phyloP scores from a whole-genome alignment of 1,139 yeast species.

The Yamadazyma epiphylla region DNA sequence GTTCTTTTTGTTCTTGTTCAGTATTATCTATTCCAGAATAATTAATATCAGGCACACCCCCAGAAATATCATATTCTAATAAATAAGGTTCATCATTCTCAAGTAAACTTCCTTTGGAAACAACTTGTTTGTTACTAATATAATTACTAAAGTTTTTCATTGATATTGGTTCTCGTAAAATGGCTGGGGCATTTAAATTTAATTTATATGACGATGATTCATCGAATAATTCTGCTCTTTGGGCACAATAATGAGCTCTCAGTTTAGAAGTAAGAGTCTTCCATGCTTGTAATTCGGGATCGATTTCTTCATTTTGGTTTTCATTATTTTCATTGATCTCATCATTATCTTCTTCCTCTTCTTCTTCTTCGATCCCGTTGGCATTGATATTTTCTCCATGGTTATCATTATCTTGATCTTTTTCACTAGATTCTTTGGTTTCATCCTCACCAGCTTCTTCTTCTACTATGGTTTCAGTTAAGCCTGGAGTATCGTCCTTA shows the following conservation, averaged over 20 bases:
- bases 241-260: conserved; percentile 70
- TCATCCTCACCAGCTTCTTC: conserved; percentile 6
- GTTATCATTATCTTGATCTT: conserved; percentile 8
- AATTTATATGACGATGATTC: conserved; percentile 42
- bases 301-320: conserved; percentile 53
- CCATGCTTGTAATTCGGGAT: conserved; percentile 77
- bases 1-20: conserved; percentile 47
- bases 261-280: conserved; percentile 74
- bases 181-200: conserved; percentile 66
- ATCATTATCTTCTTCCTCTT: conserved; percentile 22
- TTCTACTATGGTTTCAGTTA: conserved; percentile 9
- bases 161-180: conserved; percentile 55
- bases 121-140: conserved; percentile 39
- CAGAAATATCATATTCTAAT: conserved; percentile 78
- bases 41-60: conserved; percentile 70
- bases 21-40: conserved; percentile 50
- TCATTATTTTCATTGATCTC: conserved; percentile 20
- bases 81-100: conserved; percentile 67
- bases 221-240: conserved; percentile 63
- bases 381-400: conserved; percentile 21
- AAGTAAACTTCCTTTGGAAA: conserved; percentile 43
- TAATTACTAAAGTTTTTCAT: conserved; percentile 55
- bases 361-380: conserved; percentile 23
- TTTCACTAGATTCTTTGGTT: conserved; percentile 10
- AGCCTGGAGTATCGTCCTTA: conserved; percentile 4